Conservation (phyloP, 2,329 filamentous ascomycete species). For the Samsoniella hepiali region DNA sequence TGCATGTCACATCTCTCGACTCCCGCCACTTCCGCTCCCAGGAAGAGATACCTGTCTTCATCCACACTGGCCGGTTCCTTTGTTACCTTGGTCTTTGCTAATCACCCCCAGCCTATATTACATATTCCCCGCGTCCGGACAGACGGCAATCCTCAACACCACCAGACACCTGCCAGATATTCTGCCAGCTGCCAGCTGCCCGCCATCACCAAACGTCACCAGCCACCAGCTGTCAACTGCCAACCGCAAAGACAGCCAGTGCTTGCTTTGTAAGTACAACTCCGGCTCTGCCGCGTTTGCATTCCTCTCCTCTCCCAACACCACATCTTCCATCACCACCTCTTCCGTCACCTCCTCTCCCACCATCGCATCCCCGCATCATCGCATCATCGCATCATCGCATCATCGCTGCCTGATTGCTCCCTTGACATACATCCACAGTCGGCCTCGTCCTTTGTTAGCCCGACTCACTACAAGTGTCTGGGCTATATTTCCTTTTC, state of each 20-base stretch:
- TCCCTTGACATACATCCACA: slow-evolving; percentile 2
- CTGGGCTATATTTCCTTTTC: slow-evolving; percentile 9
- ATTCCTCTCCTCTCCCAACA: background rate
- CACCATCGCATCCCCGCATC: background rate
- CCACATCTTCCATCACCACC: too few relatives aligned
- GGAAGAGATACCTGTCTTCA: slow-evolving; percentile 5
- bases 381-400: background rate
- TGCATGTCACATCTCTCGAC: slow-evolving; percentile 9
- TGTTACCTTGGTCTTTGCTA: background rate
- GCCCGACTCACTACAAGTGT: background rate
- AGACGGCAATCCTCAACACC: background rate
- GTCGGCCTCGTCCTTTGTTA: background rate
- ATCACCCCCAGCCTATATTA: slow-evolving; percentile 15
- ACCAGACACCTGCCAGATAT: background rate
- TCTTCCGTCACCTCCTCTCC: background rate
- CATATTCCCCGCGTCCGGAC: slow-evolving; percentile 8
- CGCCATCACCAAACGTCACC: background rate
- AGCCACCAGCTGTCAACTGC: background rate
- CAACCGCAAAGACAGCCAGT: background rate
- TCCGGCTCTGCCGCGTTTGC: background rate
- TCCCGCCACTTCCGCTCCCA: slow-evolving; percentile 6
- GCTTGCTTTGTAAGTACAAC: slow-evolving; percentile 5
- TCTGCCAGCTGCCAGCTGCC: background rate
- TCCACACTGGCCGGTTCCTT: background rate
- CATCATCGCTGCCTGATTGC: slow-evolving; percentile 5